Base-by-base conservation (phyloP, 1,139 yeast genomes). In the Hansenula lynferdii region DNA sequence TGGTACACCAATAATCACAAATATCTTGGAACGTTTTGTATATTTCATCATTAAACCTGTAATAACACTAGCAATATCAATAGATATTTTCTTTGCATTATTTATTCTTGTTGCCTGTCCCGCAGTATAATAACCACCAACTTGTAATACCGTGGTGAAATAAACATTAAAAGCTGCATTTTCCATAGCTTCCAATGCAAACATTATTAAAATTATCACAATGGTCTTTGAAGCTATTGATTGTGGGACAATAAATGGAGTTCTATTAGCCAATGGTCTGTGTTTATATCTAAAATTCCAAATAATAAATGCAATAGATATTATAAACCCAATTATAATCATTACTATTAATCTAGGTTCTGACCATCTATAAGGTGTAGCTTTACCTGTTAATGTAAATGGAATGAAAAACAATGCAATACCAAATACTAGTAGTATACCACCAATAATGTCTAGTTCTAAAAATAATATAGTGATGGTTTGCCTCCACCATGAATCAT, bases 391-490 rank as follows among this genome's bases (percentile, higher is more conserved):
- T 9, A 63, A 43, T 5, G 67, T 60, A 37, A 62, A 62, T 20
- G 69, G 69, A 17, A 64, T 51, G 31, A 64, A 50, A 33, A 64
- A 51, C 28, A 64, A 46, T 11, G 61, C 48, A 43, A 60, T 60
- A 10, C 63, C 67, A 24, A 57, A 55, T 3, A 66, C 59, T 33
- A 63, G 38, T 11, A 64, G 40, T 17, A 60, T 20, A 25, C 62
- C 50, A 17, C 68, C 69, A 17, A 63, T 40, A 9, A 59, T 53
- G 47, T 64, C 69, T 8, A 62, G 50, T 44, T 63, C 66, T 37
- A 57, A 48, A 19, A 52, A 40, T 31, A 39, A 8, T 29, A 45
- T 14, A 31, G 37, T 33, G 33, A 33, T 30, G 26, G 40, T n/a
- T 23, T 30, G 43, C 21, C 35, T 25, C 34, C 26, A 23, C 14